Evolutionary conservation across 331 rosid genomes (phyloP).

Genomic region (Quercus phellos): DNA sequence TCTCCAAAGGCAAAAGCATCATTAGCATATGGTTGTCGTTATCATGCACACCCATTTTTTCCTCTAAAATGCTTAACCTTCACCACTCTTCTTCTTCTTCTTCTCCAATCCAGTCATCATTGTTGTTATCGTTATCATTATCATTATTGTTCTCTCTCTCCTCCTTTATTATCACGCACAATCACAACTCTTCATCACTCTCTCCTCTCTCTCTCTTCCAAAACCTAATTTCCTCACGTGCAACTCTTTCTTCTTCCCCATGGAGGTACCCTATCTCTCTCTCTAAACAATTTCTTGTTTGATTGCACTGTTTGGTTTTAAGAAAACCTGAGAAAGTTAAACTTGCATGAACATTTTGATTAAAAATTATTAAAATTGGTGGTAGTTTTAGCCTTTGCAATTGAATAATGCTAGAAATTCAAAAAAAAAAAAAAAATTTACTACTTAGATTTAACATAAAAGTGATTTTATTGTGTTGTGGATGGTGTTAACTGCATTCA

Average conservation of each 20-base stretch:
- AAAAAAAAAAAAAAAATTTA: too few relatives aligned
- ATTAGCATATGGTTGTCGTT: constrained; percentile 27
- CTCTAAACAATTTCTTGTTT: not conserved
- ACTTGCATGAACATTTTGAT: not conserved
- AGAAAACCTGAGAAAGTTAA: not conserved
- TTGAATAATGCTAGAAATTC: too few relatives aligned
- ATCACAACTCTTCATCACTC: not conserved
- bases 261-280: constrained; percentile 47
- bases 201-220: constrained; percentile 28
- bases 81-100: constrained; percentile 2
- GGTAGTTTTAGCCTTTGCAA: too few relatives aligned
- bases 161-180: constrained; percentile 2
- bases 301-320: not conserved
- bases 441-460: too few relatives aligned
- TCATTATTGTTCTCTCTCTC: not conserved
- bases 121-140: not conserved
- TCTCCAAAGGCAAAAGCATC: not conserved
- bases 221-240: constrained; percentile 52
- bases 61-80: constrained; percentile 13
- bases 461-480: too few relatives aligned
- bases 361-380: too few relatives aligned
- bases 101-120: not conserved
- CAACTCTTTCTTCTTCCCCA: constrained; percentile 38
- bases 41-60: constrained; percentile 5
- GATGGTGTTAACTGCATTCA: too few relatives aligned